Evolutionary conservation across 208 protist genomes (phyloP).

Genomic region (Kentomonas sorsogonicus): DNA sequence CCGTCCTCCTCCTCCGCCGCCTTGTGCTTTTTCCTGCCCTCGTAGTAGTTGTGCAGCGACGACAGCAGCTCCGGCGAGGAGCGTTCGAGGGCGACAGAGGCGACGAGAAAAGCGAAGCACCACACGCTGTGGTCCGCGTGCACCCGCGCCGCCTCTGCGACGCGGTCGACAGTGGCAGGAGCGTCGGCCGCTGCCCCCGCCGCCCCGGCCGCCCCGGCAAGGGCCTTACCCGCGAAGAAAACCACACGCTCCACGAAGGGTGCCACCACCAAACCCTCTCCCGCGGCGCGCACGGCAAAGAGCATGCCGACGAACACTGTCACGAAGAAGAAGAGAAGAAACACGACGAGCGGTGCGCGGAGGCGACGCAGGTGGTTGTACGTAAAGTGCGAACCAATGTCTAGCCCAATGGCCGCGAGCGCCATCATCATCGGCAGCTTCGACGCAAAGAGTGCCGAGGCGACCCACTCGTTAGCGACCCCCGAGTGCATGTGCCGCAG

Average conservation of each 20-base stretch:
- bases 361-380: conserved; percentile 9
- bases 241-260: no score
- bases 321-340: conserved; percentile 14
- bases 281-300: conserved; percentile 10
- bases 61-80: conserved; percentile 23
- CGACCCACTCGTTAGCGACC: not conserved
- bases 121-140: conserved; percentile 9
- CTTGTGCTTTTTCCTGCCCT: no score
- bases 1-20: no score
- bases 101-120: conserved; percentile 20
- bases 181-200: not conserved
- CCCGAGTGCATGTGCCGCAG: not conserved
- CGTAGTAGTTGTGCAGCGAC: conserved; percentile 16
- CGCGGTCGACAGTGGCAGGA: not conserved
- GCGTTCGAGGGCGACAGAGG: conserved; percentile 21
- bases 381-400: conserved; percentile 26
- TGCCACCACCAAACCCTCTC: conserved; percentile 7
- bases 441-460: not conserved
- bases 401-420: conserved; percentile 18
- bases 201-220: conserved; percentile 2
- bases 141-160: not conserved
- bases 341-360: conserved; percentile 7
- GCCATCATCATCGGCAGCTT: conserved; percentile 14
- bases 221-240: no score
- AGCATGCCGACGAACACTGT: conserved; percentile 17